Evolutionary conservation across 192 early-diverging fungal genomes (phyloP).

Genomic region (Podila epicladia): DNA sequence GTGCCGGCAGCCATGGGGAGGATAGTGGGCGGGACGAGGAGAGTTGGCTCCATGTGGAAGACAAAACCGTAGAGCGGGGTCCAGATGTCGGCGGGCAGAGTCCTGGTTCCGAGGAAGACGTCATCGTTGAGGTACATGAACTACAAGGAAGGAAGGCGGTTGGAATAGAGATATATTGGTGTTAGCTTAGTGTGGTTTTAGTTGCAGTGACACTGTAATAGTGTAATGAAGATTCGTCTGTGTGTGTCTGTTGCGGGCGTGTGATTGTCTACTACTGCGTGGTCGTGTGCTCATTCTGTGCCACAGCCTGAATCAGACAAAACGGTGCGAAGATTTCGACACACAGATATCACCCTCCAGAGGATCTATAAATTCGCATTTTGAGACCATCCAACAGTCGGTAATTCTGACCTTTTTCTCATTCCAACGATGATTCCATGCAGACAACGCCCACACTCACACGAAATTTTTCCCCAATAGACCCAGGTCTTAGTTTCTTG

Average conservation of each 20-base stretch:
- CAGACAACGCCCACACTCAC: too few relatives aligned
- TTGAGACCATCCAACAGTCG: too few relatives aligned
- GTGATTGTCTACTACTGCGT: too few relatives aligned
- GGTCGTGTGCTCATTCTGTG: too few relatives aligned
- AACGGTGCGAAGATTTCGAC: not conserved
- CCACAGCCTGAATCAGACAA: too few relatives aligned
- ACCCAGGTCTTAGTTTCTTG: too few relatives aligned
- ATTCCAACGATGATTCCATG: too few relatives aligned
- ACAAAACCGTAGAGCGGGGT: slow-evolving; percentile 52
- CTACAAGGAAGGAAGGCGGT: slow-evolving; percentile 10
- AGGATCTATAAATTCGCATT: too few relatives aligned
- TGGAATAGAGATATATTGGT: not conserved
- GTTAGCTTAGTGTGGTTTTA: not conserved
- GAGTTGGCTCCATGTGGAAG: slow-evolving; percentile 38
- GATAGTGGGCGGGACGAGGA: slow-evolving; percentile 37
- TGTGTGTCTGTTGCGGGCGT: not conserved
- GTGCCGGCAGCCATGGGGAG: not conserved
- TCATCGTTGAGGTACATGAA: slow-evolving; percentile 57
- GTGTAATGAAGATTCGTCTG: not conserved
- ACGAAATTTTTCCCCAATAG: too few relatives aligned
- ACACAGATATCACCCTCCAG: too few relatives aligned
- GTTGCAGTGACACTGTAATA: not conserved
- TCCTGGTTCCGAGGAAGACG: slow-evolving; percentile 33
- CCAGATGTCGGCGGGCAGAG: slow-evolving; percentile 29
- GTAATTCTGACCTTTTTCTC: too few relatives aligned